Base-by-base conservation (phyloP, 2,329 filamentous ascomycete species). In the Clonostachys rhizophaga region DNA sequence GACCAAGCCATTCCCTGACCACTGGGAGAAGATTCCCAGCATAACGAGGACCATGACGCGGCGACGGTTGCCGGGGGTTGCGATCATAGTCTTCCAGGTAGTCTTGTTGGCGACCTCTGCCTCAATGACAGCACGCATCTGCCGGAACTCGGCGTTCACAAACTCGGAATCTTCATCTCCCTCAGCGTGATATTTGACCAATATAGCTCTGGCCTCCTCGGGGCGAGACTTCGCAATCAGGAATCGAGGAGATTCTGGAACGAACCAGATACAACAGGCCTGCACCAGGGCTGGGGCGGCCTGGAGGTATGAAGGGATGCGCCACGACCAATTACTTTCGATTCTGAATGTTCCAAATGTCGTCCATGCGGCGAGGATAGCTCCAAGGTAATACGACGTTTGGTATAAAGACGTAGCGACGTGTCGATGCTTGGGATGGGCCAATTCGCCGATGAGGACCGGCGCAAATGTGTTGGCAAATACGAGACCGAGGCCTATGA, bases 231-330 rank as follows among this genome's bases (percentile, higher is more conserved):
- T 43, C 6, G 13, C 33, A 50, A 80, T 77, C 18, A 83, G 65
- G 79, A 79, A 84, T 47, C 81, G 65, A 6, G 81, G 81, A n/a
- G 75, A 80, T 56, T 84, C 81, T 0, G 81, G 81, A 6, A 64
- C 3, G 83, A 64, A 43, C 71, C 74, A 53, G 76, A 79, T 0
- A 74, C 71, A 45, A 81, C 76, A 34, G 44, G 72, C 63, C 49
- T 72, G 69, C 12, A 72, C 41, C 3, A 72, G 53, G 5, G 69
- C 70, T 1, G 69, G 68, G 43, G 56, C 60, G 51, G 70, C 63
- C 55, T 79, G 76, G 4, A 79, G 62, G 42, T 69, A 61, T 1
- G 68, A 72, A 2, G 72, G 71, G 34, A 75, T 68, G 36, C 69
- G 61, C 71, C 71, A 75, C 3, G 62, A 62, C 61, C 65, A 69